Base-by-base conservation (phyloP, 352 stramenopile genomes). In the Pythium periplocum region DNA sequence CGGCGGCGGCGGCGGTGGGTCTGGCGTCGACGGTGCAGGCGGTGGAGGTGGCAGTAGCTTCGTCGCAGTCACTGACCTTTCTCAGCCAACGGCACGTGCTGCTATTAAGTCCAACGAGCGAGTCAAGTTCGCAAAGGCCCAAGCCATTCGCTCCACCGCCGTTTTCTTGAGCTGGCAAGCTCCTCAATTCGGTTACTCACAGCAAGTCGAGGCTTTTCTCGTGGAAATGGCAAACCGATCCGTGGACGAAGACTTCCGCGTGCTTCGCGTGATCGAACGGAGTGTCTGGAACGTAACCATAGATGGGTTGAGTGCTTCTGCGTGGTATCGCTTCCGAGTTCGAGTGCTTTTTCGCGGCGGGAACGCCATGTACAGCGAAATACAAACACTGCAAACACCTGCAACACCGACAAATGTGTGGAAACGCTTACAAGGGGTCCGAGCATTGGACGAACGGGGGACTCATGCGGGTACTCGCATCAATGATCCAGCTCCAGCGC, bases 21-120 rank as follows among this genome's bases (percentile, higher is more conserved):
- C 75, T 34, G 83, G 83, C 7, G 44, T 86, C 17, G 78, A 87
- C 43, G 83, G 68, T 1, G 73, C 66, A 17, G 80, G 83, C 0
- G 83, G 83, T 0, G 83, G 78, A 0, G 80, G 83, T 8, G 83
- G 79, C 0, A 87, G 71, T 53, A 87, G 77, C 55, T 87, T 77
- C 37, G 41, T 86, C 1, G 71, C 65, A 64, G 54, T 2, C 8
- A 26, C 17, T 26, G 17, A 26, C 17, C 17, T 26, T 26, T 26
- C 17, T 26, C 17, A 26, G 17, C 17, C 43, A 31, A 11, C 9
- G 6, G 17, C 43, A 30, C 17, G 8, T n/a, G 10, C 17, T 7
- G 8, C 26, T n/a, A 58, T 26, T 45, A 62, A 54, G 30, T 30
- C 40, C 17, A 32, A 53, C 52, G 62, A 86, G 33, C 33, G 48